Percentiles rank a stretch among this genome's conserved stretches.
phyloP scores from a whole-genome alignment of 805 yeast species.

The Geotrichum ghanense region DNA sequence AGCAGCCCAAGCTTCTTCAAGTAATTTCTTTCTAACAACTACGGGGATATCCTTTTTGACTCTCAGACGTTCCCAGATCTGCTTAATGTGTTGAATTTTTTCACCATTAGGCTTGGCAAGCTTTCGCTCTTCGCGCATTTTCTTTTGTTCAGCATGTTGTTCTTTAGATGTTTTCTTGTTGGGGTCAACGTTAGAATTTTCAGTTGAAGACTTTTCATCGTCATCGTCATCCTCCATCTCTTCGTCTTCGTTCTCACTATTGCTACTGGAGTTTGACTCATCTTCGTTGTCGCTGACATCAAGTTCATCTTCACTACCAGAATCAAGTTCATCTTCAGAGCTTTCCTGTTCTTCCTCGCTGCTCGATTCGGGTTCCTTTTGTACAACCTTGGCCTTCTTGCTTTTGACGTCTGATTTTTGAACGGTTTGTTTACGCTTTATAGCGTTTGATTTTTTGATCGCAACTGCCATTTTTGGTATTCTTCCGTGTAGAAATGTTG shows the following conservation, averaged over 20 bases:
- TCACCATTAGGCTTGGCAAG: conserved; percentile 77
- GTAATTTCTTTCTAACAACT: conserved; percentile 60
- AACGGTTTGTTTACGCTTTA: not conserved
- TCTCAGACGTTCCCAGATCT: conserved; percentile 83
- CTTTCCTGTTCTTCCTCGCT: not conserved
- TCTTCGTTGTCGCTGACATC: conserved; percentile 7
- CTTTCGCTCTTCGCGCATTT: conserved; percentile 69
- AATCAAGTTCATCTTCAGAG: conserved; percentile 3
- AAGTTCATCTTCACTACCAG: conserved; percentile 9
- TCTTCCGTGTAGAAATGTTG: no score
- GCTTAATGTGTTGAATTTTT: conserved; percentile 74
- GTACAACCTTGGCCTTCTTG: not conserved
- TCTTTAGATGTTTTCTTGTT: conserved; percentile 39
- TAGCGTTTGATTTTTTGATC: not conserved
- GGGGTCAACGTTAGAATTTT: conserved; percentile 24
- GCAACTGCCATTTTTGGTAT: not conserved
- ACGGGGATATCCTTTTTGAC: conserved; percentile 75
- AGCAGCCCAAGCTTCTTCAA: conserved; percentile 76
- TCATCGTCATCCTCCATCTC: conserved; percentile 21
- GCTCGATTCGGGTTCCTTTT: not conserved
- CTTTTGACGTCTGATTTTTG: not conserved
- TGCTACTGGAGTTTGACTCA: conserved; percentile 4
- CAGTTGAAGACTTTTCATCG: conserved; percentile 25
- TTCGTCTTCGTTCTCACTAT: conserved; percentile 20
- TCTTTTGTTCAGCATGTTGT: conserved; percentile 75